These are phyloP conservation scores for Gossypium schwendimanii DNA, from an alignment of 441 rosid genomes.

Conservation along the genomic window DNA sequence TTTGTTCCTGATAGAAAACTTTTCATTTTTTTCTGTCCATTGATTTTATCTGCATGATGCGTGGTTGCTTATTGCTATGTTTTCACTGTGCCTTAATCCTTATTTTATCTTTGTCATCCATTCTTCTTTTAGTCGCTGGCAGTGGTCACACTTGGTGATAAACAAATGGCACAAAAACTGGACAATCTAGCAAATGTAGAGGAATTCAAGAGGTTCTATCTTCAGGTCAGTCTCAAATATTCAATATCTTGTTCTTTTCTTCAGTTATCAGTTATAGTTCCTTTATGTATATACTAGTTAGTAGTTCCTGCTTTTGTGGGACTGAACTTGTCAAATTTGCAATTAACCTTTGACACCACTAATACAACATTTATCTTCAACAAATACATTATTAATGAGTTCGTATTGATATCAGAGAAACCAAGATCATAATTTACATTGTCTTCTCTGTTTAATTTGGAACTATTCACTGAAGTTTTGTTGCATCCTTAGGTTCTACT, in stretches of 20 bases:
- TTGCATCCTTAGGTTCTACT: not conserved
- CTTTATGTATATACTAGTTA: not conserved
- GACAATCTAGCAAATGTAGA: conserved; percentile 84
- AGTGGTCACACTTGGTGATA: conserved; percentile 95
- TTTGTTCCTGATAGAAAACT: not conserved
- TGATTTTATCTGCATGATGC: conserved; percentile 8
- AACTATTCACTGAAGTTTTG: not conserved
- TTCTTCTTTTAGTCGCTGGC: conserved; percentile 68
- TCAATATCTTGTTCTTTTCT: conserved; percentile 4
- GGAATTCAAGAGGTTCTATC: conserved; percentile 93
- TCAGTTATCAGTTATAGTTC: conserved; percentile 9
- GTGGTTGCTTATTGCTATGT: conserved; percentile 6
- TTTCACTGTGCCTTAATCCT: conserved; percentile 7
- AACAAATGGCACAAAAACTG: conserved; percentile 90
- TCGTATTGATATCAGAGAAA: not conserved
- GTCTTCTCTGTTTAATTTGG: not conserved
- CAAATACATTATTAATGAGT: not conserved
- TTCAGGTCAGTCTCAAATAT: conserved; percentile 62
- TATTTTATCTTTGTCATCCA: conserved; percentile 3
- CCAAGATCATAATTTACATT: not conserved
- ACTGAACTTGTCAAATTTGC: not conserved
- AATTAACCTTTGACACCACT: not conserved
- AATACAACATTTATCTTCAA: not conserved
- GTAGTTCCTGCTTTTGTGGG: not conserved
- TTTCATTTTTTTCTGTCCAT: not conserved